Conservation (phyloP, 768 basidiomycete genomes). For the Glaciozyma martinii region DNA sequence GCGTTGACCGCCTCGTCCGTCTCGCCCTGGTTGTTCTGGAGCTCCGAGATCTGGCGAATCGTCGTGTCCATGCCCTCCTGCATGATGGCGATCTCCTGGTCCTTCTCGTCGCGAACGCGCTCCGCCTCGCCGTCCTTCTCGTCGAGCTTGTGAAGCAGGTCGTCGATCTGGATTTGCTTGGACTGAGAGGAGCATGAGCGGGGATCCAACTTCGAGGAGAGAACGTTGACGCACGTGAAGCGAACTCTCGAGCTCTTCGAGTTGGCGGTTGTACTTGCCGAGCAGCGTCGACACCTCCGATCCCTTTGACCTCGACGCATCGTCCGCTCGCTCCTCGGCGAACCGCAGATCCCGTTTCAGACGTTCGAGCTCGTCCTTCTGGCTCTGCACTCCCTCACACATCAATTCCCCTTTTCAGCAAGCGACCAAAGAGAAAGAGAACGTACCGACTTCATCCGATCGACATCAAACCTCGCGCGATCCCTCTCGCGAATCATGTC, state of each 20-base stretch:
- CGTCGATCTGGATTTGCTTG: slow-evolving; percentile 95
- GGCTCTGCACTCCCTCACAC: slow-evolving; percentile 45
- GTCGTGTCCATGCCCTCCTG: slow-evolving; percentile 93
- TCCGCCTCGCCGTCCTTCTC: slow-evolving; percentile 66
- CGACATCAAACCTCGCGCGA: slow-evolving; percentile 87
- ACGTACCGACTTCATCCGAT: slow-evolving; percentile 69
- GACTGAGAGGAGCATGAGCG: slow-evolving; percentile 45
- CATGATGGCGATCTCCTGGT: slow-evolving; percentile 88
- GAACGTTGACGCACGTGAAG: slow-evolving; percentile 55
- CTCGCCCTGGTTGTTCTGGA: slow-evolving; percentile 73
- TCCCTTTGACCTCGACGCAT: slow-evolving; percentile 79
- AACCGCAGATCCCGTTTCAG: slow-evolving; percentile 83
- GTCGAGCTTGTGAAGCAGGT: slow-evolving; percentile 72
- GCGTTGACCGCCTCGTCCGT: slow-evolving; percentile 84
- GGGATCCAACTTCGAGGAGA: background rate
- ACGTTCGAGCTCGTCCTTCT: slow-evolving; percentile 91
- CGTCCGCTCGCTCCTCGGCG: slow-evolving; percentile 96
- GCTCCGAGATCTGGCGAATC: slow-evolving; percentile 73
- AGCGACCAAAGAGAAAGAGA: background rate
- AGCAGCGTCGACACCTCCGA: slow-evolving; percentile 82
- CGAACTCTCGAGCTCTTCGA: slow-evolving; percentile 92
- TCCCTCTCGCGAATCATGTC: slow-evolving; percentile 99
- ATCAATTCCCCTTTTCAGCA: background rate
- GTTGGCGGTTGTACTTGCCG: slow-evolving; percentile 87
- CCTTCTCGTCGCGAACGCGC: slow-evolving; percentile 82